Base-by-base conservation (phyloP, 176 grass and related monocot genomes). In the Ensete glaucum region DNA sequence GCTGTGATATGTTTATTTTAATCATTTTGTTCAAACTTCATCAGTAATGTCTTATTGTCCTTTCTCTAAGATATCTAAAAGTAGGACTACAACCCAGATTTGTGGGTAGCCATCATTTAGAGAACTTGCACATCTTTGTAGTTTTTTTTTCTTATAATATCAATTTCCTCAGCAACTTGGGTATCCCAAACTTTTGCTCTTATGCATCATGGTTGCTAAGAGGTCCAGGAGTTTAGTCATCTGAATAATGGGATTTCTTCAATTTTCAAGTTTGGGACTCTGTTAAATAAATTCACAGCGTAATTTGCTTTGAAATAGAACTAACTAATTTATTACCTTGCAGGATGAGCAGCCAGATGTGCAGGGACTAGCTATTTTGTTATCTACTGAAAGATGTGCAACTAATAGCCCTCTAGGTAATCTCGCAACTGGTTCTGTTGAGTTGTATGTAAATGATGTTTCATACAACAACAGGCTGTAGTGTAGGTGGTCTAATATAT, bases 331-430 rank as follows among this genome's bases (percentile, higher is more conserved):
- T 75, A 20, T 25, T 70, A 20, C 66, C 79, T 91, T 89, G 83
- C 94, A 98, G 94, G 94, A 98, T 26, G 94, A 98, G 23, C 94
- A 98, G 79, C 83, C 90, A 5, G 90, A 93, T 85, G 90, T 98
- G 82, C 94, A 98, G 82, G 94, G 94, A 19, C 75, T 98, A 76
- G 82, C 94, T 75, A 86, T 98, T 79, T 84, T 91, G 24, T 77
- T 98, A 75, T 98, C 94, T 59, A 90, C 82, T 70, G 90, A 98
- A 78, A 93, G 94, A 91, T 93, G 80, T 43, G 94, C 94, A 52
- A 98, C 94, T 78, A 89, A 55, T 81, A 98, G 94, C 55, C 90
- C 94, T 77, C 93, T 98, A 22, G 94, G 94, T 98, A 93, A 62
- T 82, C n/a, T 82, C 25, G 24, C 49, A 54, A 73, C 54, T 53